These are phyloP conservation scores for Cladorrhinum sp. DNA, from an alignment of 2,329 filamentous ascomycete genomes.

Conservation along the genomic window DNA sequence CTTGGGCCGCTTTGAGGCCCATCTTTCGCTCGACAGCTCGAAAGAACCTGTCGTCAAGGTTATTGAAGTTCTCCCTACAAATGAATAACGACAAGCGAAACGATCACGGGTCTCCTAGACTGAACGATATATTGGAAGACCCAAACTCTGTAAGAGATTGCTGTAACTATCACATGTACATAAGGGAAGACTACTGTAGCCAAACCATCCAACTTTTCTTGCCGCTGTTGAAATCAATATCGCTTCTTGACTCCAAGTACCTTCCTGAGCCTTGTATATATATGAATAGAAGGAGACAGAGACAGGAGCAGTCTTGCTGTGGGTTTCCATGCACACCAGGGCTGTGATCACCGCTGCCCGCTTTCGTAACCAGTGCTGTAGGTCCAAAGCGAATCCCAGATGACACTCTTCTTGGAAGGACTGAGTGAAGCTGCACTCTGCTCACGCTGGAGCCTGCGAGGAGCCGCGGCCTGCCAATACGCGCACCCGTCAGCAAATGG, in stretches of 20 bases:
- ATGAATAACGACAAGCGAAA: not conserved
- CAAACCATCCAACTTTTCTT: not conserved
- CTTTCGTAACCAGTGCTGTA: constrained; percentile 56
- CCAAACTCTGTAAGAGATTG: not conserved
- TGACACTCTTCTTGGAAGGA: constrained; percentile 49
- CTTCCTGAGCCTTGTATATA: not conserved
- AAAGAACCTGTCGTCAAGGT: constrained; percentile 32
- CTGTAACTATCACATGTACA: constrained; percentile 5
- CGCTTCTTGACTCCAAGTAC: not conserved
- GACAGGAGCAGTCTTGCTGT: too few relatives aligned
- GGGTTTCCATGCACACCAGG: too few relatives aligned
- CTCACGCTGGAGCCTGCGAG: constrained; percentile 37
- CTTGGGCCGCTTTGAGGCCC: constrained; percentile 40
- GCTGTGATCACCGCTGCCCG: constrained; percentile 21
- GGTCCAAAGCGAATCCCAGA: constrained; percentile 63
- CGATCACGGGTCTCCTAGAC: not conserved
- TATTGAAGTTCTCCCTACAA: constrained; percentile 34
- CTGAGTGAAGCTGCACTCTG: constrained; percentile 35
- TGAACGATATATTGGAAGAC: not conserved
- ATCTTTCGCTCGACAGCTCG: constrained; percentile 32
- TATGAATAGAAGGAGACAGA: too few relatives aligned
- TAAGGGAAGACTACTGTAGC: not conserved
- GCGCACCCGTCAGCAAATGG: constrained; percentile 23
- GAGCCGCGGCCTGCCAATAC: constrained; percentile 15
- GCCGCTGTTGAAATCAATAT: not conserved